Conservation (phyloP, 2,329 filamentous ascomycete genomes). For the Botrytis cinerea region DNA sequence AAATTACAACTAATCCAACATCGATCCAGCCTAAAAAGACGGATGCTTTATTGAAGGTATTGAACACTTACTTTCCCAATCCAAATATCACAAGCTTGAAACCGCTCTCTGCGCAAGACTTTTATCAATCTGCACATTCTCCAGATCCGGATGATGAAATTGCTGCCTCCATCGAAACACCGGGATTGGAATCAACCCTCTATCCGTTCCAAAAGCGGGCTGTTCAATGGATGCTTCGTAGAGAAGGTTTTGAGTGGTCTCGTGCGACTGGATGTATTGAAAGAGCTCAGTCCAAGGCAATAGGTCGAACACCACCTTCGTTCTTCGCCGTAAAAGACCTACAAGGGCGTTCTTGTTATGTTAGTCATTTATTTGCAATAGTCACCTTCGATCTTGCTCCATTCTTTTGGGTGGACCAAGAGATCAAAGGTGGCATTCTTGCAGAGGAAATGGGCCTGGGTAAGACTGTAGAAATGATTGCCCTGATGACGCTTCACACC, state of each 20-base stretch:
- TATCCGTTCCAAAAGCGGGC: constrained; percentile 74
- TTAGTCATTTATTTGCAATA: constrained; percentile 65
- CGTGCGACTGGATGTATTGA: constrained; percentile 23
- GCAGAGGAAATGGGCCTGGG: constrained; percentile 84
- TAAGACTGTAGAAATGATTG: constrained; percentile 76
- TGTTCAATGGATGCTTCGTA: constrained; percentile 67
- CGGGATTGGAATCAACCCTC: constrained; percentile 52
- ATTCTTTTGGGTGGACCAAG: constrained; percentile 48
- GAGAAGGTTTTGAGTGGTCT: constrained; percentile 62
- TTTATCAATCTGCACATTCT: constrained; percentile 70
- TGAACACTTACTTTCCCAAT: constrained; percentile 38
- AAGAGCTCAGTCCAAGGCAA: not conserved
- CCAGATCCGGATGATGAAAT: constrained; percentile 51
- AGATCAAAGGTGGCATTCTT: constrained; percentile 53
- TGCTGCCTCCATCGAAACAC: constrained; percentile 46
- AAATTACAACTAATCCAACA: constrained; percentile 35
- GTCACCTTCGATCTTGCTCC: constrained; percentile 52
- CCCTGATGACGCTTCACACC: constrained; percentile 66
- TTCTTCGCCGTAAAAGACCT: constrained; percentile 51
- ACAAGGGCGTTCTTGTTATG: constrained; percentile 50
- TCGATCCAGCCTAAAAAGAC: constrained; percentile 29
- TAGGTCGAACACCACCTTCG: constrained; percentile 41
- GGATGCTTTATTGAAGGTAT: constrained; percentile 34
- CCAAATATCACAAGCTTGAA: constrained; percentile 26
- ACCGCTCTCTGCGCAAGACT: constrained; percentile 55